A percentile compares a stretch with the other conserved stretches of the same genome.
These are phyloP conservation scores for Kazachstania sp. DNA, from an alignment of 1,139 yeast genomes.

Conservation along the genomic window DNA sequence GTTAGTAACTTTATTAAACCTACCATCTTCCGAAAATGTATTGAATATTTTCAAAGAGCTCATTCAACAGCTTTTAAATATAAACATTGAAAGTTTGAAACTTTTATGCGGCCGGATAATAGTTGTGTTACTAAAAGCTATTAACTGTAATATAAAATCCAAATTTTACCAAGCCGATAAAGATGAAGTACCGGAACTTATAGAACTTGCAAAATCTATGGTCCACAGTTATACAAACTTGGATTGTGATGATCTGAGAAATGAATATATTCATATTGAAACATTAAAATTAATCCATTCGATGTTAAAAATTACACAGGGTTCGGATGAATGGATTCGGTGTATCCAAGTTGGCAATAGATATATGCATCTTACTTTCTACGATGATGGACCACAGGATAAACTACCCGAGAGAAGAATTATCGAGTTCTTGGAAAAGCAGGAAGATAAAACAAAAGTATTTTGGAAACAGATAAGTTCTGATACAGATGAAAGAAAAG, in stretches of 20 bases:
- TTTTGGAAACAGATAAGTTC: background rate
- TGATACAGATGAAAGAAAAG: background rate
- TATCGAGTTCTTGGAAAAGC: background rate
- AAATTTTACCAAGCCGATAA: slow-evolving; percentile 1
- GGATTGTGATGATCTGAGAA: background rate
- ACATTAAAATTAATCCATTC: background rate
- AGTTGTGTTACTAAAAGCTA: background rate
- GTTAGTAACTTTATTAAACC: slow-evolving; percentile 10
- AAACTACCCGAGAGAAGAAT: background rate
- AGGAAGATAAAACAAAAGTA: background rate
- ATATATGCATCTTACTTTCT: background rate
- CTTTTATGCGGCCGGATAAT: background rate
- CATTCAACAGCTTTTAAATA: background rate
- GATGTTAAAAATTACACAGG: background rate
- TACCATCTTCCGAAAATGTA: slow-evolving; percentile 3
- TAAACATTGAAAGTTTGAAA: background rate
- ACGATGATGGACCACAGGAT: background rate
- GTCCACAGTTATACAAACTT: background rate
- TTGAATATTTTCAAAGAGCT: slow-evolving; percentile 2
- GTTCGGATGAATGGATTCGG: background rate
- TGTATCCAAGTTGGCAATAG: background rate
- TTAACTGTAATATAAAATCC: background rate
- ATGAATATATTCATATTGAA: background rate
- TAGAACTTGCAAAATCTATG: background rate
- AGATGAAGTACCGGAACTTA: background rate